phyloP scores from a whole-genome alignment of 108 stramenopile species.

The Discostella pseudostelligera region DNA sequence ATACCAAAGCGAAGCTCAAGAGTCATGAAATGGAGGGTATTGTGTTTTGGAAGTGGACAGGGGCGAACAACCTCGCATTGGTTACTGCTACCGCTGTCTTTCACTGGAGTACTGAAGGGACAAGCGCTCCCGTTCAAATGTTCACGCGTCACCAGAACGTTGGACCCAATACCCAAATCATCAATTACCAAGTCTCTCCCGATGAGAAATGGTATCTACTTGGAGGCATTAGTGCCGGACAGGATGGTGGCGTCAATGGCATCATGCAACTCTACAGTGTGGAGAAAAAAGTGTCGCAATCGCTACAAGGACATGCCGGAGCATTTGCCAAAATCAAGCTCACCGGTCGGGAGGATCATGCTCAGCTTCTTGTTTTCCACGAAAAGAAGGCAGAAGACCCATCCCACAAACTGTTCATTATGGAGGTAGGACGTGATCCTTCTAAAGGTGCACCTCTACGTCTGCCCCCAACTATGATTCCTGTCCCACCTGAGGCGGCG shows the following conservation, averaged over 20 bases:
- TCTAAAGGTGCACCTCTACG: constrained; percentile 91
- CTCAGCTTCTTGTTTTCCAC: constrained; percentile 95
- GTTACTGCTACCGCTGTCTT: constrained; percentile 93
- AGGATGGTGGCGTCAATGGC: constrained; percentile 78
- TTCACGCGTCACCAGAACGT: constrained; percentile 95
- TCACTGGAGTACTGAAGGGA: constrained; percentile 91
- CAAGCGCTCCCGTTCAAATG: constrained; percentile 79
- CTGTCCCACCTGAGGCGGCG: constrained; percentile 93
- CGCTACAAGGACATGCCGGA: constrained; percentile 94
- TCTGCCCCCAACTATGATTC: constrained; percentile 85
- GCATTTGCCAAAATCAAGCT: constrained; percentile 88
- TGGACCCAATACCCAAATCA: constrained; percentile 89
- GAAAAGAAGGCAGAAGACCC: constrained; percentile 92
- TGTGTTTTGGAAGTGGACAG: constrained; percentile 97
- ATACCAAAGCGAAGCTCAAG: constrained; percentile 93
- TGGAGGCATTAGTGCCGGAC: constrained; percentile 91
- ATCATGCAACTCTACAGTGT: constrained; percentile 98
- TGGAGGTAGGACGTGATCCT: constrained; percentile 98
- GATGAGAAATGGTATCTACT: constrained; percentile 98
- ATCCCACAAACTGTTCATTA: constrained; percentile 87
- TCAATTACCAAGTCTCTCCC: constrained; percentile 95
- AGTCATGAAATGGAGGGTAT: constrained; percentile 85
- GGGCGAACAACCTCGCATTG: constrained; percentile 84
- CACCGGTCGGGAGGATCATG: constrained; percentile 85
- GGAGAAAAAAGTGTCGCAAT: constrained; percentile 95